phyloP scores from a whole-genome alignment of 306 rosid species.

The Cyamopsis tetragonoloba region DNA sequence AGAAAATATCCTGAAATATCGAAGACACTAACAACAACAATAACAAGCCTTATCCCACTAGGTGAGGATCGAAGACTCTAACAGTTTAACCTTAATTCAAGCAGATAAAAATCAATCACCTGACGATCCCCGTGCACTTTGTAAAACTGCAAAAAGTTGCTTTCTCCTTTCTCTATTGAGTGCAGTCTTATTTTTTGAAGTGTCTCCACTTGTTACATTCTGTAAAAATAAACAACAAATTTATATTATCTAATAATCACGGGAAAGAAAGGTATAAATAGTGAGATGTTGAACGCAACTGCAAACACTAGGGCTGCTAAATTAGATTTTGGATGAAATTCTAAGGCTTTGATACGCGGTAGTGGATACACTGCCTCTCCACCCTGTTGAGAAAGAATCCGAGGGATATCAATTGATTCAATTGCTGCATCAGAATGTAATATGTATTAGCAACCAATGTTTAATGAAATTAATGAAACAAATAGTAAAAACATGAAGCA shows the following conservation, averaged over 20 bases:
- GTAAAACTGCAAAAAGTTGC: constrained; percentile 93
- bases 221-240: constrained; percentile 36
- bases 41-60: too few species aligned
- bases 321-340: constrained; percentile 90
- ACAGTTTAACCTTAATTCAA: neutral
- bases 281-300: constrained; percentile 52
- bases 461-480: constrained; percentile 10
- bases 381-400: constrained; percentile 95
- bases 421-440: constrained; percentile 60
- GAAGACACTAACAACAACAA: too few species aligned
- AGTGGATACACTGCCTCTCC: constrained; percentile 97
- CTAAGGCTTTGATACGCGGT: constrained; percentile 73
- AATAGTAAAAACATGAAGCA: constrained; percentile 16
- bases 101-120: constrained; percentile 49
- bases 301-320: constrained; percentile 82
- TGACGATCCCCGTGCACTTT: constrained; percentile 95
- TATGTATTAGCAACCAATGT: constrained; percentile 24
- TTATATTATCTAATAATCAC: constrained; percentile 18
- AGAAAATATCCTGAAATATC: constrained; percentile 4
- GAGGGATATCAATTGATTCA: constrained; percentile 92
- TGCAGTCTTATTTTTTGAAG: constrained; percentile 61
- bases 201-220: constrained; percentile 68
- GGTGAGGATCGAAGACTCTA: too few species aligned
- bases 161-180: constrained; percentile 85
- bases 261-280: neutral